A percentile compares a stretch with the other conserved stretches of the same genome.
Evolutionary conservation across 345 rosid species (phyloP).

Genomic region (Murraya koenigii): DNA sequence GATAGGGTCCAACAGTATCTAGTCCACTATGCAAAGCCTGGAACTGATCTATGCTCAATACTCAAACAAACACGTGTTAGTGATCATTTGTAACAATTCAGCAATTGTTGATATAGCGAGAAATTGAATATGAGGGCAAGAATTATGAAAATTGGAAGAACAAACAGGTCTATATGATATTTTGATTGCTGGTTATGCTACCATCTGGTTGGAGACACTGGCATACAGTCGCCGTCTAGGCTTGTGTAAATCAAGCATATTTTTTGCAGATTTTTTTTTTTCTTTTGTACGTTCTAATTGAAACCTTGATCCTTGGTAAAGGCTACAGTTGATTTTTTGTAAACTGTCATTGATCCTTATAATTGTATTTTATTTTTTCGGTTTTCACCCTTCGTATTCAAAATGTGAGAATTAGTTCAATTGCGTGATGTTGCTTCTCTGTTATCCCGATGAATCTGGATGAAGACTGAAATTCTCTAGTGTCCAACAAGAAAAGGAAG

Average conservation of each 20-base stretch:
- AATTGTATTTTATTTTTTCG: too few species aligned
- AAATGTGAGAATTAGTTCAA: background rate
- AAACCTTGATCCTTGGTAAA: too few species aligned
- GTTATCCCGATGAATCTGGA: too few species aligned
- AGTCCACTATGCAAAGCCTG: background rate
- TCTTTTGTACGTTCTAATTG: background rate
- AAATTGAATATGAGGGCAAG: background rate
- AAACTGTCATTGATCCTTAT: background rate
- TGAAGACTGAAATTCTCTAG: background rate
- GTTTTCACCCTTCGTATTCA: background rate
- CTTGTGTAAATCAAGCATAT: constrained; percentile 1
- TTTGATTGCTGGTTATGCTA: background rate
- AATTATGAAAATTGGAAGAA: background rate
- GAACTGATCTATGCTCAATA: background rate
- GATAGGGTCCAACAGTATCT: constrained; percentile 3
- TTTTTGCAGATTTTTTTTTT: background rate
- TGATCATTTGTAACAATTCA: constrained; percentile 6
- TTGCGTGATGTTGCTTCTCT: background rate
- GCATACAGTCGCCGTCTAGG: background rate
- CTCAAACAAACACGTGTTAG: background rate
- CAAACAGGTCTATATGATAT: background rate
- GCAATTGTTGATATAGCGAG: constrained; percentile 29
- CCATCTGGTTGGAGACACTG: background rate
- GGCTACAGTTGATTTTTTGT: background rate
- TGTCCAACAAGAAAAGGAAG: background rate